Conservation (phyloP, 1,139 yeast genomes). For the Groenewaldozyma auringiensis region DNA sequence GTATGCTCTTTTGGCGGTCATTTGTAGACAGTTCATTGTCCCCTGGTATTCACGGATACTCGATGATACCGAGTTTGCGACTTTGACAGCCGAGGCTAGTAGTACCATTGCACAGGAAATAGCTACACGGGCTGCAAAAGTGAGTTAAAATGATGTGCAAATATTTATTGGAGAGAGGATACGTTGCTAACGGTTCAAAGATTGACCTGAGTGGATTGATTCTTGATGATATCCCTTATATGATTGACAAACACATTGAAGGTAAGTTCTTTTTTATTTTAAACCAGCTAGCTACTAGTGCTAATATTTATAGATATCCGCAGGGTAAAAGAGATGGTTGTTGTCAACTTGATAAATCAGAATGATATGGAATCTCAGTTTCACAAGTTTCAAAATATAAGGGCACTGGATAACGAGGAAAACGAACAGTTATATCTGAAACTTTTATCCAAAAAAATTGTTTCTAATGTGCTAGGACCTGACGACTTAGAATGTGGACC, state of each 20-base stretch:
- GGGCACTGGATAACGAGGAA: constrained; percentile 33
- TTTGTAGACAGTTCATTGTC: constrained; percentile 39
- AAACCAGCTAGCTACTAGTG: constrained; percentile 12
- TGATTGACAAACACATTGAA: constrained; percentile 34
- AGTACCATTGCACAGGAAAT: constrained; percentile 36
- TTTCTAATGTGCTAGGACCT: constrained; percentile 34
- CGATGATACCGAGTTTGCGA: constrained; percentile 35
- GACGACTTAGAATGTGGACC: constrained; percentile 35
- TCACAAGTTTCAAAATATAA: constrained; percentile 41
- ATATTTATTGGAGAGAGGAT: neutral
- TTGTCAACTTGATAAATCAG: neutral
- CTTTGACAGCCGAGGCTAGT: constrained; percentile 33
- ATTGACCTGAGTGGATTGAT: constrained; percentile 32
- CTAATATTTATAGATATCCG: constrained; percentile 13
- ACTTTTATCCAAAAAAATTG: constrained; percentile 31
- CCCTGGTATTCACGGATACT: constrained; percentile 40
- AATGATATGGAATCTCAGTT: constrained; percentile 21
- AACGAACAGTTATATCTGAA: constrained; percentile 29
- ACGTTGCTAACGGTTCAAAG: neutral
- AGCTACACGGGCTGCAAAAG: constrained; percentile 30
- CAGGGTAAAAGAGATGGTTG: neutral
- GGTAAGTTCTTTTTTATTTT: constrained; percentile 24
- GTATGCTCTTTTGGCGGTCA: constrained; percentile 39
- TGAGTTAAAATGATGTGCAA: neutral
- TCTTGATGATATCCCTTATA: constrained; percentile 38